These are phyloP conservation scores for Microdochium paspali DNA, from an alignment of 2,329 filamentous ascomycete species.

Conservation along the genomic window DNA sequence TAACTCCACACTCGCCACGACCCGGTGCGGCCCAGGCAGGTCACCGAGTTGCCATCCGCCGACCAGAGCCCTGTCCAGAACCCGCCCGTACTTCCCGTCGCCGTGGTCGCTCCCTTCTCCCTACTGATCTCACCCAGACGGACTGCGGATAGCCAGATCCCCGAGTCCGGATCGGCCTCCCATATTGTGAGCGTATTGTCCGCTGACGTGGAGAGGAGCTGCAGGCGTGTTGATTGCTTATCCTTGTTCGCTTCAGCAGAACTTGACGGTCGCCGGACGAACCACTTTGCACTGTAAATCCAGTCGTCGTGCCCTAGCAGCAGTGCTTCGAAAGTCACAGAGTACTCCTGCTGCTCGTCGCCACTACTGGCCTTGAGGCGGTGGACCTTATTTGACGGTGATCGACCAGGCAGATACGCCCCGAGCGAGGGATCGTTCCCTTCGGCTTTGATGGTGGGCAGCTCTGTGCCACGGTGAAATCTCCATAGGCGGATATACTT, in stretches of 20 bases:
- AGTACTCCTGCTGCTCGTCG: conserved; percentile 56
- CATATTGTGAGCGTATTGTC: conserved; percentile 93
- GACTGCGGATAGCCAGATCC: conserved; percentile 82
- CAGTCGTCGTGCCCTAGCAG: conserved; percentile 95
- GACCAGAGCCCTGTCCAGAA: conserved; percentile 97
- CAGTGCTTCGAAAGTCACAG: conserved; percentile 86
- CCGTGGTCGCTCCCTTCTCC: conserved; percentile 92
- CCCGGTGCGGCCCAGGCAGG: conserved; percentile 80
- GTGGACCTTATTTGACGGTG: conserved; percentile 84
- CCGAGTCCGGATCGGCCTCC: conserved; percentile 74
- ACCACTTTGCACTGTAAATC: conserved; percentile 87
- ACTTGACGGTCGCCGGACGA: conserved; percentile 34
- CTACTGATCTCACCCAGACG: conserved; percentile 88
- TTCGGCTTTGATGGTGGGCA: conserved; percentile 45
- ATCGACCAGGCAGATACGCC: conserved; percentile 55
- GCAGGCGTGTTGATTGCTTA: conserved; percentile 33
- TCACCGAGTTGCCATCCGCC: conserved; percentile 63
- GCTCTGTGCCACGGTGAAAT: conserved; percentile 59
- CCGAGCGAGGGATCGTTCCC: conserved; percentile 48
- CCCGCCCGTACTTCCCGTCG: conserved; percentile 88
- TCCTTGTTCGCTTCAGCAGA: neutral
- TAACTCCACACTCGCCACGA: conserved; percentile 86
- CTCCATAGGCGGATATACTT: conserved; percentile 96
- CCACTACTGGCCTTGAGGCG: conserved; percentile 47
- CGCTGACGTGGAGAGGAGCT: conserved; percentile 81